Evolutionary conservation across 345 rosid species (phyloP).

Genomic region (Populus pruinosa): DNA sequence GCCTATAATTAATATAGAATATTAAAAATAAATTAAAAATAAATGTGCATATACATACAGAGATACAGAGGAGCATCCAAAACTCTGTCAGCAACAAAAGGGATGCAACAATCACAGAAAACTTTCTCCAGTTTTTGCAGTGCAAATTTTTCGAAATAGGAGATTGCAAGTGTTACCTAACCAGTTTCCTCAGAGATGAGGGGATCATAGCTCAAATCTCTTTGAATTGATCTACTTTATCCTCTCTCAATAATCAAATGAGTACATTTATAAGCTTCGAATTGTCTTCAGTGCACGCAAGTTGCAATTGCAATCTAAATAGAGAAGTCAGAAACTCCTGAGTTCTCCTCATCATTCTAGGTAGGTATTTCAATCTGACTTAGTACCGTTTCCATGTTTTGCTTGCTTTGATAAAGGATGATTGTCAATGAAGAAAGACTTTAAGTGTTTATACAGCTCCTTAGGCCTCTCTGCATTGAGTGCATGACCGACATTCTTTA

Average conservation of each 20-base stretch:
- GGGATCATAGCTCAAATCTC: not conserved
- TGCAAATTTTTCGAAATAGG: not conserved
- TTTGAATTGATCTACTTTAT: not conserved
- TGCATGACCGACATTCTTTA: constrained; percentile 80
- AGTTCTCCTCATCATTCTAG: not conserved
- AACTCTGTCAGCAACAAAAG: not conserved
- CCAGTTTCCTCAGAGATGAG: not conserved
- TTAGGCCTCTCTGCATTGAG: constrained; percentile 66
- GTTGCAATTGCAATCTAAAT: not conserved
- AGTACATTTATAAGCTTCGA: constrained; percentile 3
- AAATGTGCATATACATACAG: not conserved
- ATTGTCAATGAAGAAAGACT: constrained; percentile 53
- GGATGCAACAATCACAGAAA: not conserved
- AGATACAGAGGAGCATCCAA: not conserved
- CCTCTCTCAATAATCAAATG: not conserved
- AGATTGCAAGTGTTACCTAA: not conserved
- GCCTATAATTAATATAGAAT: not conserved
- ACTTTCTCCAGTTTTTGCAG: not conserved
- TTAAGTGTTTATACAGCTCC: constrained; percentile 58
- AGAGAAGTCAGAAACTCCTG: not conserved
- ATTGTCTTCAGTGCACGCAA: not conserved
- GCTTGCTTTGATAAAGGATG: constrained; percentile 26
- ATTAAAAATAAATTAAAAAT: no score
- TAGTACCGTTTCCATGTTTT: constrained; percentile 28
- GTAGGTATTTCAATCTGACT: constrained; percentile 30